These are phyloP conservation scores for Phylloporus scabripes DNA, from an alignment of 768 basidiomycete genomes.

Conservation along the genomic window DNA sequence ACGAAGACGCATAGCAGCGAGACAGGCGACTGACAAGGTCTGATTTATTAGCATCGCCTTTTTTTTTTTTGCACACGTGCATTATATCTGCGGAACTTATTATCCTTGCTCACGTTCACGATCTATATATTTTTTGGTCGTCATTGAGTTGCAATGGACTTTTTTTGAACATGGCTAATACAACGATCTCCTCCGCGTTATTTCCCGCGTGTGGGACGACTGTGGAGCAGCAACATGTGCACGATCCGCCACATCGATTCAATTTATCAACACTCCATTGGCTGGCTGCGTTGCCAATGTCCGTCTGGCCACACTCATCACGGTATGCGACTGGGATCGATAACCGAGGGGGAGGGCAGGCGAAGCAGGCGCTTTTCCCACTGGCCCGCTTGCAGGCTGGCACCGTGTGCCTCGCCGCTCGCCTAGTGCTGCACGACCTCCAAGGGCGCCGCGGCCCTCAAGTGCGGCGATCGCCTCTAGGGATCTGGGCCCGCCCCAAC, in stretches of 20 bases:
- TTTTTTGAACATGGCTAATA: neutral
- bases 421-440: neutral
- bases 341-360: neutral
- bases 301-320: neutral
- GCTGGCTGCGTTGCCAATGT: neutral
- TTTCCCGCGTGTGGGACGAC: neutral
- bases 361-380: too few species aligned
- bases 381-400: too few species aligned
- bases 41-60: slow-evolving; percentile 12
- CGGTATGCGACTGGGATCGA: too few species aligned
- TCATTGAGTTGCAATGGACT: slow-evolving; percentile 11
- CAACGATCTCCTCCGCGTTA: neutral
- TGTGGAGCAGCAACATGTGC: neutral
- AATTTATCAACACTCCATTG: slow-evolving; percentile 11
- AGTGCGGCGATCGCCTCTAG: too few species aligned
- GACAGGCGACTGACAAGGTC: slow-evolving; percentile 17
- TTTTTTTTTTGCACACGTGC: slow-evolving; percentile 15
- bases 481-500: too few species aligned
- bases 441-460: neutral
- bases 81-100: slow-evolving; percentile 15
- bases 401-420: too few species aligned
- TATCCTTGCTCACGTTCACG: neutral
- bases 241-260: slow-evolving; percentile 15
- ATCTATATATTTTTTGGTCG: neutral
- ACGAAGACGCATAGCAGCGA: slow-evolving; percentile 26